phyloP scores from a whole-genome alignment of 108 stramenopile genomes.

The Stephanodiscus triporus region DNA sequence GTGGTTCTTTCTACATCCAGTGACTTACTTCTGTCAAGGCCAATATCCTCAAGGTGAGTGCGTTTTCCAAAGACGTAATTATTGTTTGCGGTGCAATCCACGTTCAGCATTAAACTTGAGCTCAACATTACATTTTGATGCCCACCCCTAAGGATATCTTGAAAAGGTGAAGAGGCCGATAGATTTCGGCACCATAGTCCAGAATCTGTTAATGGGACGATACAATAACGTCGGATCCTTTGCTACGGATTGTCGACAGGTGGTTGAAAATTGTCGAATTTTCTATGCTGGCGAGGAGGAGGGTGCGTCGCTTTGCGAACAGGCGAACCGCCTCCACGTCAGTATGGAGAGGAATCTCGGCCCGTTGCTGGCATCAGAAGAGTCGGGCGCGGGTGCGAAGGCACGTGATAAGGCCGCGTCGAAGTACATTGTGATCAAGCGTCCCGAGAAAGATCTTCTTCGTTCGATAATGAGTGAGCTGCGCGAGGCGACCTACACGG shows the following conservation, averaged over 20 bases:
- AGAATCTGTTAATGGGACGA: conserved; percentile 68
- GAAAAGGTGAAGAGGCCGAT: conserved; percentile 69
- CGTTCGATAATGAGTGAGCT: conserved; percentile 62
- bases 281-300: conserved; percentile 70
- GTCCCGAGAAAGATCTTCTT: conserved; percentile 65
- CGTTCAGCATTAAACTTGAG: not conserved
- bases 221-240: conserved; percentile 64
- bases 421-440: conserved; percentile 44
- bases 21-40: conserved; percentile 70
- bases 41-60: conserved; percentile 50
- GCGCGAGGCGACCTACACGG: conserved; percentile 69
- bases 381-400: conserved; percentile 48
- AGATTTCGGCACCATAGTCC: conserved; percentile 77
- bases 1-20: conserved; percentile 79
- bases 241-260: conserved; percentile 71
- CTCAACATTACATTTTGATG: not conserved
- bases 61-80: not conserved
- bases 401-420: conserved; percentile 45
- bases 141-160: conserved; percentile 51
- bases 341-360: conserved; percentile 61
- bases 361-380: conserved; percentile 58
- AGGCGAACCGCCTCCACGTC: conserved; percentile 65
- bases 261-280: conserved; percentile 68
- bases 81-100: not conserved
- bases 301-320: conserved; percentile 57